These are phyloP conservation scores for Claviceps digitariae DNA, from an alignment of 2,329 filamentous ascomycete species.

Conservation along the genomic window DNA sequence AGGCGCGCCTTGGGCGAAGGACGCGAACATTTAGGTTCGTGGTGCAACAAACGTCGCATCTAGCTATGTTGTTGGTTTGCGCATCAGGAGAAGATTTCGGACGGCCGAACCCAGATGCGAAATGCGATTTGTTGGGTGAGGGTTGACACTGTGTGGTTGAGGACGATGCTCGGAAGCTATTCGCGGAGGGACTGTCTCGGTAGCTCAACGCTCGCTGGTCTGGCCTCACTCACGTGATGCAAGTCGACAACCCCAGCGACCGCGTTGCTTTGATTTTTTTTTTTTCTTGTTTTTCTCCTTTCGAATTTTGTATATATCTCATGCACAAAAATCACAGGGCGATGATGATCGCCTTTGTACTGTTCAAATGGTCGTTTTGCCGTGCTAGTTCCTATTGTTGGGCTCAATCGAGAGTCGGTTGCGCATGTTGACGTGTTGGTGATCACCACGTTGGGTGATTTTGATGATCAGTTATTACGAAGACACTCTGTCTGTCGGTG, in stretches of 20 bases:
- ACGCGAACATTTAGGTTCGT: constrained; percentile 25
- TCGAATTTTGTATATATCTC: neutral
- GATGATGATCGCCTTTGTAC: neutral
- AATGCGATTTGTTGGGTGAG: neutral
- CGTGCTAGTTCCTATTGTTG: neutral
- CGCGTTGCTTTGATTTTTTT: neutral
- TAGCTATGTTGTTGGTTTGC: constrained; percentile 19
- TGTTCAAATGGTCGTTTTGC: neutral
- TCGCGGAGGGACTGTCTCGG: neutral
- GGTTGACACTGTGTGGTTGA: neutral
- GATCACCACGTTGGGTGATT: neutral
- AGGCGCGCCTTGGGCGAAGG: constrained; percentile 22
- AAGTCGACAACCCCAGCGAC: neutral
- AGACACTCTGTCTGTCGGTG: too few relatives aligned
- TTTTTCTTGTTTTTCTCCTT: neutral
- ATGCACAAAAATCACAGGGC: neutral
- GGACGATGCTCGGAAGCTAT: constrained; percentile 4
- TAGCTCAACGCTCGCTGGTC: neutral
- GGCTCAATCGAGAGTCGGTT: neutral
- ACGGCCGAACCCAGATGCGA: neutral
- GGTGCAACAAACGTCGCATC: constrained; percentile 28
- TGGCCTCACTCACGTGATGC: constrained; percentile 4
- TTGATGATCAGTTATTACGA: too few relatives aligned
- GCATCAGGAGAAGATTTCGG: constrained; percentile 16
- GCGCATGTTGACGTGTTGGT: neutral